Evolutionary conservation across 148 eudicot genomes (phyloP), one percentile per base, ranked within the genome.

Genomic region (Vaccinium myrtillus): DNA sequence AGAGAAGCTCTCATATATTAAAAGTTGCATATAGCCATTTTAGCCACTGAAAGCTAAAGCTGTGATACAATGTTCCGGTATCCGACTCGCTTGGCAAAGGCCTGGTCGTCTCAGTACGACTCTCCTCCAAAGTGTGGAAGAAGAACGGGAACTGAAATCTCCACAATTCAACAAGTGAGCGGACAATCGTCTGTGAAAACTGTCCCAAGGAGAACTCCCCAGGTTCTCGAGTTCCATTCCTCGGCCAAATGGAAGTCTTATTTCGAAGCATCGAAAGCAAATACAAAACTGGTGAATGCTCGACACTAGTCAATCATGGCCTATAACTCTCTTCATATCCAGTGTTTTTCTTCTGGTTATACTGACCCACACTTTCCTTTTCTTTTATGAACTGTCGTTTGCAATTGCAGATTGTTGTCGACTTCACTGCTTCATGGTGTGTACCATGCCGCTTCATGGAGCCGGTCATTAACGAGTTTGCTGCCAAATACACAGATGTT

Each of bases 341-440:
- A 4, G 14, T 6, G 18, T 56, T 53, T 39, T 36, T 79, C 0
- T 32, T 56, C 19, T 6, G 16, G 79, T 7, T 49, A 32, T 5
- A 4, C 8, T 76, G 74, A 69, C 16, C 15, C 8, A 16, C 59
- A 2, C 13, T 63, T 3, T 11, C n/a, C 23, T 25, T 61, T 78
- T 13, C 19, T 83, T 25, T 59, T 53, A 16, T 69, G 69, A 63
- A 63, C 74, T 1, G 2, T 79, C 14, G 46, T 27, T 15, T 16
- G 14, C 13, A 80, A 79, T 12, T 27, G 74, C 80, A 93, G 95
- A 86, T 94, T 75, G 94, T 96, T 73, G 84, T 94, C 32, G 90
- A 90, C 75, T 93, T 94, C 92, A 93, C 96, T 51, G 98, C 99
- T 18, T 65, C 92, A n/a, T 96, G 98, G 98, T 95, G 98, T 25